Evolutionary conservation across 208 protist species (phyloP), one percentile per base, ranked within the genome.

Genomic region (Acanthamoeba triangularis): DNA sequence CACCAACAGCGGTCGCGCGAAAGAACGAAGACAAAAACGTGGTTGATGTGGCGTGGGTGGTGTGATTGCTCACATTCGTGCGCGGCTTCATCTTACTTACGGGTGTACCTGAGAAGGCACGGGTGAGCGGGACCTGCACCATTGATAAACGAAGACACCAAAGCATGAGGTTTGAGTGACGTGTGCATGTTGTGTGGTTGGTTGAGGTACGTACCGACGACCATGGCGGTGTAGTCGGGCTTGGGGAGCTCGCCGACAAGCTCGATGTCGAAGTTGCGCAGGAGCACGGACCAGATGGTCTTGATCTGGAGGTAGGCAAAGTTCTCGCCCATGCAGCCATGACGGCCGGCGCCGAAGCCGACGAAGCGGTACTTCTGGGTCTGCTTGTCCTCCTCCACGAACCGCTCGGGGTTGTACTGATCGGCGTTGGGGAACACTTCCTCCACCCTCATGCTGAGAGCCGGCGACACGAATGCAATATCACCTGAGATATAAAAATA

Each of bases 241-340:
- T 98, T 96, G 49, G 98, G 98, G 33, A 99, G 94, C 28, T 96
- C 96, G 30, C 84, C 90, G 11, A 98, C 61, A 33, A 98, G 97
- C 96, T 99, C 96, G 72, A 99, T 98, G 95, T 99, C 98, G 96
- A 98, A 99, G 59, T 98, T 97, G 72, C 98, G 97, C 88, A 99
- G 96, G 18, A 98, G 96, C 30, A 98, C 98, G 37, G 97, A 97
- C 67, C 98, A 97, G 54, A 99, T 97, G 84, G 98, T 99, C 97
- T 99, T 99, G 61, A 99, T 98, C 97, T 99, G 98, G 41, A 99
- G 95, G 52, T 98, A 98, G 47, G 98, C 98, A 95, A 99, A 99
- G 97, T 98, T 98, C 96, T 99, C 98, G 25, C 98, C 98, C 94
- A 99, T 98, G 97, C 98, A 96, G 25, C 54, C 90, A n/a, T 96